These are phyloP conservation scores for Papiliotrema laurentii DNA, from an alignment of 1,284 basidiomycete species.

Conservation along the genomic window DNA sequence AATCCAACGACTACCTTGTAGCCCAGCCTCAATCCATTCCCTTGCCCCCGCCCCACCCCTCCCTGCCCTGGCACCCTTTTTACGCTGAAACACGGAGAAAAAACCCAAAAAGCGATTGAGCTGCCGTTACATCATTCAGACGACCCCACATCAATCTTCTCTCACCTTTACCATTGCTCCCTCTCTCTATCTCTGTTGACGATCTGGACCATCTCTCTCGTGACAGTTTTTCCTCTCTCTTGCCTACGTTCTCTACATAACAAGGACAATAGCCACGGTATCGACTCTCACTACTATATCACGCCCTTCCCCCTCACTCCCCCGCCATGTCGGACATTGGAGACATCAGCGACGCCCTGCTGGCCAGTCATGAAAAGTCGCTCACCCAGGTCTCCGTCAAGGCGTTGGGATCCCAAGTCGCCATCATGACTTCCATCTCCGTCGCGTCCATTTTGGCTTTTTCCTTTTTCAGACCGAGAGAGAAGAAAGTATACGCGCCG, in stretches of 20 bases:
- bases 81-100: too few species aligned
- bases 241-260: too few species aligned
- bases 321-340: constrained; percentile 26
- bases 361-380: constrained; percentile 34
- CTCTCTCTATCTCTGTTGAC: too few species aligned
- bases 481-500: constrained; percentile 55
- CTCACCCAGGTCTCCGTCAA: constrained; percentile 54
- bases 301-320: not conserved
- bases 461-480: constrained; percentile 70
- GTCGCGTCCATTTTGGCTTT: constrained; percentile 65
- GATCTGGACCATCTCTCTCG: too few species aligned
- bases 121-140: not conserved
- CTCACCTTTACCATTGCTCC: not conserved
- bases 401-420: constrained; percentile 77
- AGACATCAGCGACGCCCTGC: constrained; percentile 23
- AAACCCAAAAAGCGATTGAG: too few species aligned
- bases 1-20: too few species aligned
- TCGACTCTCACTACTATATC: not conserved
- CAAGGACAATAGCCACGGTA: not conserved
- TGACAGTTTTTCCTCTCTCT: too few species aligned
- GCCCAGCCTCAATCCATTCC: too few species aligned
- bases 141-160: not conserved
- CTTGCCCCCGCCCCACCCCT: too few species aligned
- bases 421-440: constrained; percentile 64
- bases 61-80: too few species aligned